phyloP scores from a whole-genome alignment of 2,329 filamentous ascomycete genomes.

The Colletotrichum eremochloae region DNA sequence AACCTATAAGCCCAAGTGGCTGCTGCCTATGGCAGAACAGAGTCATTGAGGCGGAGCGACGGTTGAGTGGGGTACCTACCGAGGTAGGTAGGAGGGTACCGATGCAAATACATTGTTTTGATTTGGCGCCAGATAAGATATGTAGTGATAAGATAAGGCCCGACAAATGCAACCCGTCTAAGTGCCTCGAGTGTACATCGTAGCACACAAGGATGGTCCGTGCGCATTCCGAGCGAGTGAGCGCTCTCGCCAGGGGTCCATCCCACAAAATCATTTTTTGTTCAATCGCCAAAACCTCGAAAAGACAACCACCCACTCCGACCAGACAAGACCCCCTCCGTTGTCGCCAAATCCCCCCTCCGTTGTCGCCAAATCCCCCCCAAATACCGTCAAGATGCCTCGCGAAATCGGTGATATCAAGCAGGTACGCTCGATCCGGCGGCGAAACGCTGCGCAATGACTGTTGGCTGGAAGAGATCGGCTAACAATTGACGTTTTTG shows the following conservation, averaged over 20 bases:
- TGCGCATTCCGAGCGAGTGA: slow-evolving; percentile 21
- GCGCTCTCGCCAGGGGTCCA: slow-evolving; percentile 36
- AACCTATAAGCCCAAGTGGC: not conserved
- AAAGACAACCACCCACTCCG: slow-evolving; percentile 34
- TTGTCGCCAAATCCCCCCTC: slow-evolving; percentile 40
- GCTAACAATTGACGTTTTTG: slow-evolving; percentile 49
- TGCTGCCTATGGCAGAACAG: slow-evolving; percentile 29
- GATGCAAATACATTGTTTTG: no score
- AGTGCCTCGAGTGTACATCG: not conserved
- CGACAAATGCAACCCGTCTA: not conserved
- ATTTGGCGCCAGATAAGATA: slow-evolving; percentile 7
- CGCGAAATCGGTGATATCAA: slow-evolving; percentile 99
- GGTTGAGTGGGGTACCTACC: not conserved
- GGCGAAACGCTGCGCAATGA: slow-evolving; percentile 16
- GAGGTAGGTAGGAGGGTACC: no score
- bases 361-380: slow-evolving; percentile 40
- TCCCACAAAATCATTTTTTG: slow-evolving; percentile 45
- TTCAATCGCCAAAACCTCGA: slow-evolving; percentile 37
- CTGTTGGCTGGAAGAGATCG: not conserved
- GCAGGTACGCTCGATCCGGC: slow-evolving; percentile 64
- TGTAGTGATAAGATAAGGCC: slow-evolving; percentile 21
- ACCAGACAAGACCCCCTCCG: slow-evolving; percentile 38
- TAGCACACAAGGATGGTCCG: slow-evolving; percentile 22
- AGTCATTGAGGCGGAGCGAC: not conserved
- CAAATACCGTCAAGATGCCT: slow-evolving; percentile 85